These are phyloP conservation scores for Senecio squalidus DNA, from an alignment of 140 eudicot genomes.

Conservation along the genomic window DNA sequence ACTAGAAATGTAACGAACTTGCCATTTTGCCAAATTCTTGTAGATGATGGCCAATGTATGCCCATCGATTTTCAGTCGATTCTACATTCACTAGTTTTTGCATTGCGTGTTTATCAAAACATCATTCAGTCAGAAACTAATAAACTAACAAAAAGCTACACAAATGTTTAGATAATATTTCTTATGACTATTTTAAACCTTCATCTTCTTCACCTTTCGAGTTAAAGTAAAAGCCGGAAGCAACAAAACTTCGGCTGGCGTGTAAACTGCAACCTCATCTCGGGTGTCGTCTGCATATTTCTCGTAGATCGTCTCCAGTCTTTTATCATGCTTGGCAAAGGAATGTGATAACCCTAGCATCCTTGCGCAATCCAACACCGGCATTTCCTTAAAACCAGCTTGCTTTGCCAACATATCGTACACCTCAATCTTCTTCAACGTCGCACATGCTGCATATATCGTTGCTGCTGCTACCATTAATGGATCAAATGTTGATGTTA, in stretches of 20 bases:
- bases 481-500: background rate
- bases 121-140: no score
- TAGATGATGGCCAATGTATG: background rate
- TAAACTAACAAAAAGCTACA: no score
- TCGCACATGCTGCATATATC: background rate
- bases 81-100: slow-evolving; percentile 11
- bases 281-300: background rate
- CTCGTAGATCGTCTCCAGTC: background rate
- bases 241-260: background rate
- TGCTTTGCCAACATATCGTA: background rate
- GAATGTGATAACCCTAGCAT: background rate
- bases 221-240: no score
- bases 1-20: background rate
- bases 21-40: background rate
- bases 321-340: background rate
- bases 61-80: background rate
- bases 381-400: background rate
- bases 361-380: background rate
- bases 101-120: background rate
- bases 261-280: background rate
- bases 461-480: background rate
- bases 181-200: no score
- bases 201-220: no score
- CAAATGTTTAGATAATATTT: no score
- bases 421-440: background rate